These are phyloP conservation scores for Sanchytrium tribonematis DNA, from an alignment of 371 early-diverging fungal species.

Conservation along the genomic window DNA sequence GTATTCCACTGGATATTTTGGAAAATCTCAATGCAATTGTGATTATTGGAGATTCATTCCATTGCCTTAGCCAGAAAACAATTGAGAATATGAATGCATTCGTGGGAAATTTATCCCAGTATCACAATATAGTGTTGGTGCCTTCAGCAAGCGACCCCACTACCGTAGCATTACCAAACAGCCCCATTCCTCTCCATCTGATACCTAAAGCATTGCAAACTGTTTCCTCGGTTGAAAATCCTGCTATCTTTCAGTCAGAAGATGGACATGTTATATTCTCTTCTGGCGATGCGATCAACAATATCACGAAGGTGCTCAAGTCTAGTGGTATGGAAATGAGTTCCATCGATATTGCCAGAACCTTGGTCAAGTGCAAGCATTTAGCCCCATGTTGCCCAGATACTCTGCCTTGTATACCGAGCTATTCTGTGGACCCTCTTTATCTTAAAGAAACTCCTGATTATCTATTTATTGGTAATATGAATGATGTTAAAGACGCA, in stretches of 20 bases:
- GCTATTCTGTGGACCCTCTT: not conserved
- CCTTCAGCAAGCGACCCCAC: not conserved
- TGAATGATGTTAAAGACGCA: not conserved
- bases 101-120: not conserved
- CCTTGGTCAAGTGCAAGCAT: not conserved
- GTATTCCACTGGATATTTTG: not conserved
- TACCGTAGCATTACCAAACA: not conserved
- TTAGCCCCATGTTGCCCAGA: not conserved
- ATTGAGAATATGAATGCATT: not conserved
- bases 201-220: not conserved
- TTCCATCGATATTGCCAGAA: not conserved
- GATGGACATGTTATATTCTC: not conserved
- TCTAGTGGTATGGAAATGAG: not conserved
- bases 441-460: not conserved
- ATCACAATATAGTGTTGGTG: not conserved
- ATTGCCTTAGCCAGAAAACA: not conserved
- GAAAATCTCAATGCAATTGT: not conserved
- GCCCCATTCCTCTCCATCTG: not conserved
- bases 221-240: not conserved
- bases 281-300: not conserved
- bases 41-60: not conserved
- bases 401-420: not conserved
- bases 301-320: not conserved
- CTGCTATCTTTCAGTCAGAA: not conserved
- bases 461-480: not conserved